Evolutionary conservation across 192 early-diverging fungal species (phyloP).

Genomic region (Diversispora epigaea): DNA sequence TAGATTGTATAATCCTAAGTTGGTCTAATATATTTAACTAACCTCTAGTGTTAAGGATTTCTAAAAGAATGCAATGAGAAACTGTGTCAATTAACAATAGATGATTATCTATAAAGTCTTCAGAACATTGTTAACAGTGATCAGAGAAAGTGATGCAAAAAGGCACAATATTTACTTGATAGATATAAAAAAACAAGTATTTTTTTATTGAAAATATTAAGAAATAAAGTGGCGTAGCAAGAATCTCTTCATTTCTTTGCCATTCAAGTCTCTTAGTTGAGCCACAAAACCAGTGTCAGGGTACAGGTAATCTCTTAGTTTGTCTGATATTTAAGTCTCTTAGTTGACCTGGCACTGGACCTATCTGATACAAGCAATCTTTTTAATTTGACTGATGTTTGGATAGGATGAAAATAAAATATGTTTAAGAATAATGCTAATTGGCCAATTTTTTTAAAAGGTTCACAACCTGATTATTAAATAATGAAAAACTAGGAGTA

Average conservation of each 20-base stretch:
- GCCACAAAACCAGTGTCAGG: conserved; percentile 1
- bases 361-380: neutral
- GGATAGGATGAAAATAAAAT: neutral
- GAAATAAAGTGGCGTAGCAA: neutral
- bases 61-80: neutral
- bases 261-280: conserved; percentile 24
- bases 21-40: no score
- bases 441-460: no score
- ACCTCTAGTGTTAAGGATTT: no score
- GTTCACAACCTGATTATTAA: no score
- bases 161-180: neutral
- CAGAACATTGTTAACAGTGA: neutral
- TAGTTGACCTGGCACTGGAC: conserved; percentile 12
- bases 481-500: no score
- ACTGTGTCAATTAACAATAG: conserved; percentile 8
- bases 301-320: conserved; percentile 9
- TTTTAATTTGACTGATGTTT: conserved; percentile 1
- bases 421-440: no score
- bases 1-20: no score
- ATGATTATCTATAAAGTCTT: conserved; percentile 13
- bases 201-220: conserved; percentile 6
- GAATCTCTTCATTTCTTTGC: conserved; percentile 20
- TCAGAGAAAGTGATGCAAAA: neutral
- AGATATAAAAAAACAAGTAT: conserved; percentile 8
- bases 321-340: conserved; percentile 11